phyloP scores from a whole-genome alignment of 441 rosid species.

The Biscutella laevigata region DNA sequence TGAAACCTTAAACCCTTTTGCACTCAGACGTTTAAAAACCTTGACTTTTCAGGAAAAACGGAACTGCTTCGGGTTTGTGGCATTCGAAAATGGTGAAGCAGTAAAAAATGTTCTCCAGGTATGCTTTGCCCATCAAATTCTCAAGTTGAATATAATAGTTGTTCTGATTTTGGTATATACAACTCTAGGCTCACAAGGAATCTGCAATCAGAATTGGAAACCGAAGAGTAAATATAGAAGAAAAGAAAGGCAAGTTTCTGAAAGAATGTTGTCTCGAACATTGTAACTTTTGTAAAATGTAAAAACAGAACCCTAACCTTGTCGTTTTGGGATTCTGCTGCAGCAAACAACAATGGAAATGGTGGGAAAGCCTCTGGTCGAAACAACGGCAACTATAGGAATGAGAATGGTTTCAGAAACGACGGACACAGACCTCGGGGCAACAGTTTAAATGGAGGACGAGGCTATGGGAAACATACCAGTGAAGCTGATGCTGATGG shows the following conservation, averaged over 20 bases:
- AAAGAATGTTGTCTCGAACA: neutral
- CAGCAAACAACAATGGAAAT: conserved; percentile 31
- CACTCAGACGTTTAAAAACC: neutral
- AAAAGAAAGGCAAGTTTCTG: conserved; percentile 49
- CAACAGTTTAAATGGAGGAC: conserved; percentile 30
- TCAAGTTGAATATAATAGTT: neutral
- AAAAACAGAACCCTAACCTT: neutral
- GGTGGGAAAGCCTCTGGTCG: conserved; percentile 31
- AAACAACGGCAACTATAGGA: conserved; percentile 30
- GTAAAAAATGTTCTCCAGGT: conserved; percentile 38
- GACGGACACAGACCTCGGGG: conserved; percentile 38
- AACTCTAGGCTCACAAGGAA: conserved; percentile 39
- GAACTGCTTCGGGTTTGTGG: conserved; percentile 49
- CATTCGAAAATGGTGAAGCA: conserved; percentile 36
- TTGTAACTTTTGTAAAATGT: neutral
- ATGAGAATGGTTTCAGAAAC: conserved; percentile 40
- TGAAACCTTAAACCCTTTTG: neutral
- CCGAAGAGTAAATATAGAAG: conserved; percentile 50
- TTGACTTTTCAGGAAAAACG: conserved; percentile 23
- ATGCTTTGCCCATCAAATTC: neutral
- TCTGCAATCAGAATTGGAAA: conserved; percentile 43
- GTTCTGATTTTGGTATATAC: neutral
- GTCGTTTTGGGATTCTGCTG: conserved; percentile 5
- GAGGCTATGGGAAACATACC: conserved; percentile 20
- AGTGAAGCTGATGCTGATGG: conserved; percentile 27